Base-by-base conservation (phyloP, 176 grass and related monocot species). In the Rhynchospora breviuscula region DNA sequence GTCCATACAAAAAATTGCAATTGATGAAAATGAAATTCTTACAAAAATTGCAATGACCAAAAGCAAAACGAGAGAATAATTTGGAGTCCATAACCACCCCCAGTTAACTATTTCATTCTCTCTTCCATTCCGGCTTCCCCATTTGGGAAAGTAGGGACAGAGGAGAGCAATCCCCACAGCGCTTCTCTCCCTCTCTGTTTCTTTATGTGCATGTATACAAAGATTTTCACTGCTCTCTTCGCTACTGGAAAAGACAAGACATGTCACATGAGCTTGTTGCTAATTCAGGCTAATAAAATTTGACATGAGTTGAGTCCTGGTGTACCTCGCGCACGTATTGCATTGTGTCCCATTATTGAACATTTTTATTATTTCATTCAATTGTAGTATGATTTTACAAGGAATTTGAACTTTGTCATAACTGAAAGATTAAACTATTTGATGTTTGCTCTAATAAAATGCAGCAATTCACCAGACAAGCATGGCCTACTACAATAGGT, bases 251-350 rank as follows among this genome's bases (percentile, higher is more conserved):
- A 74, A 13, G 45, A 49, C 44, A 51, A 51, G 22, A 76, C 19
- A 76, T 76, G 71, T 53, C 71, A 53, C 71, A 54, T 76, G 48
- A 75, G 47, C 10, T 25, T 53, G 47, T 53, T 75, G 71, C 71
- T 52, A 10, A 75, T 75, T 75, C 48, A 23, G 13, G 47, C 45
- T 6, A 23, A 19, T 73, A 51, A 23, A 73, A 51, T 73, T 49
- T 11, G 69, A 43, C 65, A 19, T 49, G 68, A 47, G 69, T 73
- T 73, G 69, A 73, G 49, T 73, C 69, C 45, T 73, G 69, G 10
- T 73, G 45, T 49, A 48, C 68, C 40, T 18, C 68, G 10, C 22
- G 18, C 44, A 51, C 45, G 19, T 18, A 73, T 49, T 73, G 45
- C 69, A 49, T 13, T 49, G 18, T 22, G 45, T 73, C 69, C 19